Evolutionary conservation across 2,329 filamentous ascomycete species (phyloP), one percentile per base, ranked within the genome.

Genomic region (Ustulina deusta): DNA sequence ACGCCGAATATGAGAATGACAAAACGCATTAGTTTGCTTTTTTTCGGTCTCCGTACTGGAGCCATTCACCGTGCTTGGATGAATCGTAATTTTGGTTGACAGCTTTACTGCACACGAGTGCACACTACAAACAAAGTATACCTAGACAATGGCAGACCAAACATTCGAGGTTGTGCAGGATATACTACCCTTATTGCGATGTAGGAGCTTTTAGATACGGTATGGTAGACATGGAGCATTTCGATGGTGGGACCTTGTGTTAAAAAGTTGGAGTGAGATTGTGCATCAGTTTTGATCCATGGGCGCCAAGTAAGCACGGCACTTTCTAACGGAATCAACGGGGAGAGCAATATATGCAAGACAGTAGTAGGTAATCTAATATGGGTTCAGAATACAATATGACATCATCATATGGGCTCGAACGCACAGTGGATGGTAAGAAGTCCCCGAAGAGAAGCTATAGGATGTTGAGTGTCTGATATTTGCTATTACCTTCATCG

Each of bases 71-170:
- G 40, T 49, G 9, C 42, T 38, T 42, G 42, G 7, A 54, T 46
- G n/a, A 40, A 38, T n/a, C 17, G n/a, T 34, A 36, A 40, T 22
- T 49, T 48, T 42, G 22, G 13, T 22, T 27, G 32, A 54, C 10
- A 55, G 15, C 11, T 58, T 38, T 57, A 44, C 42, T 38, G 61
- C 65, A 61, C 36, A 52, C 34, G 46, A 32, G n/a, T n/a, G n/a
- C 13, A 34, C 29, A 54, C 42, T 52, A 32, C 32, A 61, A 13
- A 7, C 51, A 68, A 52, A 36, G 32, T 10, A 52, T 54, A 52
- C 34, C 51, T 40, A 20, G 32, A 44, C 36, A 36, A 61, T 56
- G 57, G 42, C 15, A 17, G 48, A 34, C 34, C 60, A 54, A 36
- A 55, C 34, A 38, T 20, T 13, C 3, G 13, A 7, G 36, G 34